Percentiles rank a stretch among this genome's conserved stretches.
These are phyloP conservation scores for Xylaria sp. DNA, from an alignment of 2,329 filamentous ascomycete genomes.

Conservation along the genomic window DNA sequence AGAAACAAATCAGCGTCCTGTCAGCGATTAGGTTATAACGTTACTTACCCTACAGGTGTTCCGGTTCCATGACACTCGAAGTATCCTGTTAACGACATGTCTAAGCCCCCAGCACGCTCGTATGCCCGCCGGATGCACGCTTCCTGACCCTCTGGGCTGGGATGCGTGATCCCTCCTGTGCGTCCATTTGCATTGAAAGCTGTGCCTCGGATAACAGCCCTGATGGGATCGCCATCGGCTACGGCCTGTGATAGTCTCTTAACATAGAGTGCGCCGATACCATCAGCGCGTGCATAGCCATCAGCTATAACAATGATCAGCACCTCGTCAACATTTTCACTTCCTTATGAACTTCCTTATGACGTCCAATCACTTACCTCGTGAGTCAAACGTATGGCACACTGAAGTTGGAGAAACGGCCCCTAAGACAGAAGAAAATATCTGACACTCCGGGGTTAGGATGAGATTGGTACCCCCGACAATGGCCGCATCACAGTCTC, in stretches of 20 bases:
- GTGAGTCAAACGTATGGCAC: conserved; percentile 37
- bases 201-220: conserved; percentile 40
- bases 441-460: conserved; percentile 39
- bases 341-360: background rate
- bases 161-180: conserved; percentile 32
- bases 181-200: conserved; percentile 40
- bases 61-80: conserved; percentile 51
- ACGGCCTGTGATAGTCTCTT: conserved; percentile 36
- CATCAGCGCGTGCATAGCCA: conserved; percentile 42
- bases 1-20: background rate
- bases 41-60: conserved; percentile 48
- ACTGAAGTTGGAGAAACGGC: conserved; percentile 30
- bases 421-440: conserved; percentile 38
- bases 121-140: conserved; percentile 40
- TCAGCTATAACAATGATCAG: conserved; percentile 30
- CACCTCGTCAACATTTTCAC: background rate
- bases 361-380: conserved; percentile 2
- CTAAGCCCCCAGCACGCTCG: conserved; percentile 18
- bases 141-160: conserved; percentile 38
- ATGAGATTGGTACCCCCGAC: conserved; percentile 47
- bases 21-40: background rate
- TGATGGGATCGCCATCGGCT: conserved; percentile 29
- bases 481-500: conserved; percentile 43
- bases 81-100: conserved; percentile 10
- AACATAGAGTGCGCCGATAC: conserved; percentile 35